Conservation (phyloP, 208 protist species). For the Crithidia brevicula region DNA sequence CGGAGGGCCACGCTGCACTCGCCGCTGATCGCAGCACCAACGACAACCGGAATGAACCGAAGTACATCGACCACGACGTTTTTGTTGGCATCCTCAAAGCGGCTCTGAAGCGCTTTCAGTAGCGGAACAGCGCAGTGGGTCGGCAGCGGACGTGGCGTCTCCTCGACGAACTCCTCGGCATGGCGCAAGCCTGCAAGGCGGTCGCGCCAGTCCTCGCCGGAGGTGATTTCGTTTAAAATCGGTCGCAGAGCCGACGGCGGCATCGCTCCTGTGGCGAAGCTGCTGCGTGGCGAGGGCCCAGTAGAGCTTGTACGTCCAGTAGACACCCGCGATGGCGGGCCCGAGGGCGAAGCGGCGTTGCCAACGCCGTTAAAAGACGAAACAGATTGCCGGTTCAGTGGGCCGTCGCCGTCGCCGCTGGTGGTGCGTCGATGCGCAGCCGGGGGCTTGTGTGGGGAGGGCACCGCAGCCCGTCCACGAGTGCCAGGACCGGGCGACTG, state of each 20-base stretch:
- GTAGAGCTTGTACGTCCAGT: conserved; percentile 15
- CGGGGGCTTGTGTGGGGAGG: conserved; percentile 11
- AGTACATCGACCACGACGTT: conserved; percentile 90
- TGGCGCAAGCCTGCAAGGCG: conserved; percentile 69
- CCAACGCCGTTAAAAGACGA: neutral
- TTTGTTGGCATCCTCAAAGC: conserved; percentile 86
- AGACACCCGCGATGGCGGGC: conserved; percentile 1
- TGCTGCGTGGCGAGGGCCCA: conserved; percentile 19
- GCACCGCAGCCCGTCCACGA: neutral
- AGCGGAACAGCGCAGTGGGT: conserved; percentile 39
- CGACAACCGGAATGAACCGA: conserved; percentile 61
- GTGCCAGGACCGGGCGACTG: conserved; percentile 19
- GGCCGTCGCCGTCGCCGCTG: conserved; percentile 15
- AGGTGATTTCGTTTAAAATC: conserved; percentile 66
- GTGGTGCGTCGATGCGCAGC: conserved; percentile 23
- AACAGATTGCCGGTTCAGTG: neutral
- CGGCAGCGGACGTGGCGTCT: conserved; percentile 43
- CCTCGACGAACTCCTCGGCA: conserved; percentile 62
- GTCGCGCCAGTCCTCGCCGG: conserved; percentile 72
- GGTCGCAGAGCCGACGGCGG: conserved; percentile 31
- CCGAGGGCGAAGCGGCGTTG: neutral
- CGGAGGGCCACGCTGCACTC: conserved; percentile 55
- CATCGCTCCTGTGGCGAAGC: conserved; percentile 2
- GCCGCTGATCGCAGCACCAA: conserved; percentile 40
- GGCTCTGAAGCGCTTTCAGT: conserved; percentile 63